Percentiles rank a stretch among this genome's conserved stretches.
phyloP scores from a whole-genome alignment of 352 stramenopile genomes.

The Globisporangium radiosum region DNA sequence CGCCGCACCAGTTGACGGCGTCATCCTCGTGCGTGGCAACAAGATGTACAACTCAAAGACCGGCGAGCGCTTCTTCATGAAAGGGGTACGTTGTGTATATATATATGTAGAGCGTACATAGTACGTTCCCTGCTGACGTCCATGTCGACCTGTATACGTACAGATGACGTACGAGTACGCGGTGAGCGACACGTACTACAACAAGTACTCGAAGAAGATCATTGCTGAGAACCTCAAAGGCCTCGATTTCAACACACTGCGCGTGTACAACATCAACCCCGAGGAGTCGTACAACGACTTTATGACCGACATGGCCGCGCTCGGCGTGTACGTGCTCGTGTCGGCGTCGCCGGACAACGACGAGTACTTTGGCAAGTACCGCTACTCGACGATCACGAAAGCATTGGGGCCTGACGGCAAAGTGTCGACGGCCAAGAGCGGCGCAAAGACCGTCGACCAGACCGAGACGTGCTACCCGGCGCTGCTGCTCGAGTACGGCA shows the following conservation, averaged over 20 bases:
- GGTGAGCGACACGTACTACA: constrained; percentile 81
- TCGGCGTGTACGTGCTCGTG: constrained; percentile 79
- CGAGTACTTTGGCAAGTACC: constrained; percentile 82
- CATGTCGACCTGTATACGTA: not conserved
- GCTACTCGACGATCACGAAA: constrained; percentile 73
- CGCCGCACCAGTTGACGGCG: constrained; percentile 28
- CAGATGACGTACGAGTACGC: constrained; percentile 87
- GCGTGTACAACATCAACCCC: constrained; percentile 86
- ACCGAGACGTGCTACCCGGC: constrained; percentile 81
- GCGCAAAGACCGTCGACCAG: constrained; percentile 47
- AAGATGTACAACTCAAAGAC: constrained; percentile 84
- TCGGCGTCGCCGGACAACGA: constrained; percentile 77
- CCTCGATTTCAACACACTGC: constrained; percentile 79
- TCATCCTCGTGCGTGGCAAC: constrained; percentile 78
- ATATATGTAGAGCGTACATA: too few relatives aligned
- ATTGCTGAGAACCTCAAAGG: constrained; percentile 62
- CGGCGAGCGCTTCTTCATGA: constrained; percentile 83
- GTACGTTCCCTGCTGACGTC: too few relatives aligned
- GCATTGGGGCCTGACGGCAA: constrained; percentile 41
- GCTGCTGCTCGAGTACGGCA: constrained; percentile 80
- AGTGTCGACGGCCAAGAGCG: constrained; percentile 24
- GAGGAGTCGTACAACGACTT: constrained; percentile 77
- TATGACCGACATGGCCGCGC: constrained; percentile 73
- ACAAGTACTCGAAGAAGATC: constrained; percentile 72
- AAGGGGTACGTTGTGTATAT: constrained; percentile 43